phyloP scores from a whole-genome alignment of 2,329 filamentous ascomycete species.

The Botryotinia calthae region DNA sequence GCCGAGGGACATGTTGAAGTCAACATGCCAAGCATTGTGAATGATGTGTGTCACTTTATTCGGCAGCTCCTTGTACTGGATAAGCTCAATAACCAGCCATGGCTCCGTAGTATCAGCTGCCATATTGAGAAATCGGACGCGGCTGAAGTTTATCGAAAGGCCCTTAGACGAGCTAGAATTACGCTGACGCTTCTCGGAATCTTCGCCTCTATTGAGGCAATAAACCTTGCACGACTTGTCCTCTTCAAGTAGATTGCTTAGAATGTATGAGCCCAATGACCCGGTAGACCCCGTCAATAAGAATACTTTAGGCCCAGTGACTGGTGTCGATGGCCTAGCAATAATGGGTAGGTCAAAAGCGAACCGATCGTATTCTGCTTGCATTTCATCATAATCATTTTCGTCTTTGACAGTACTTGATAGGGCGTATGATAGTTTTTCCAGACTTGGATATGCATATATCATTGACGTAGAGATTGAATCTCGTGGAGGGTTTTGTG shows the following conservation, averaged over 20 bases:
- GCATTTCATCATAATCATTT: background rate
- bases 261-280: slow-evolving; percentile 48
- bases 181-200: slow-evolving; percentile 23
- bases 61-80: slow-evolving; percentile 13
- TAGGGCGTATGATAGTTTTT: background rate
- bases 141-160: slow-evolving; percentile 25
- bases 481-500: background rate
- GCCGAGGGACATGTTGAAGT: slow-evolving; percentile 38
- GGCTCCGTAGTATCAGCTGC: slow-evolving; percentile 44
- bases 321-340: background rate
- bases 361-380: slow-evolving; percentile 4
- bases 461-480: background rate
- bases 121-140: slow-evolving; percentile 48
- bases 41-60: slow-evolving; percentile 10
- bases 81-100: slow-evolving; percentile 45
- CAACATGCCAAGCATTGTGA: slow-evolving; percentile 42
- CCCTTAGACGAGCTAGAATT: background rate
- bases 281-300: slow-evolving; percentile 50
- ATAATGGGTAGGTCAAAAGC: slow-evolving; percentile 5
- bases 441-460: background rate
- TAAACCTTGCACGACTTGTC: slow-evolving; percentile 43
- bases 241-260: slow-evolving; percentile 40
- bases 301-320: slow-evolving; percentile 17
- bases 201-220: slow-evolving; percentile 46
- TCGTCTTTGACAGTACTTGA: background rate